phyloP scores from a whole-genome alignment of 768 basidiomycete genomes.

The Podaxis sp. region DNA sequence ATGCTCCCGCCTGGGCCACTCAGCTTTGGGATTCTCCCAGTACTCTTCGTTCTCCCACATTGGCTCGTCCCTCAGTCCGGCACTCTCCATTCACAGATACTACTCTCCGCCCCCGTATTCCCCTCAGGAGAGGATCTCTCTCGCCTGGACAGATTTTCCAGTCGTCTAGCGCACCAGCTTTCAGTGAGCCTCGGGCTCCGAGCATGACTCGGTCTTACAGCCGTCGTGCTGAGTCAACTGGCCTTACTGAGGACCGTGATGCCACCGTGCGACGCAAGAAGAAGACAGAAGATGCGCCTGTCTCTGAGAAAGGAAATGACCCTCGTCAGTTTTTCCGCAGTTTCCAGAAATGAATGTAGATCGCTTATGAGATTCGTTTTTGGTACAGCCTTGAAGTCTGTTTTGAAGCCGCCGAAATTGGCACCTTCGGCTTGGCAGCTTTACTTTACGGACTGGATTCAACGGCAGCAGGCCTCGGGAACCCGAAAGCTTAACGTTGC shows the following conservation, averaged over 20 bases:
- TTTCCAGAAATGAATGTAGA: conserved; percentile 9
- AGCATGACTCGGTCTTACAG: conserved; percentile 56
- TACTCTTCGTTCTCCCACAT: conserved; percentile 39
- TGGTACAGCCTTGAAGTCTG: conserved; percentile 62
- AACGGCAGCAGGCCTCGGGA: conserved; percentile 74
- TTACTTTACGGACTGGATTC: conserved; percentile 95
- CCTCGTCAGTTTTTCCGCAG: conserved; percentile 35
- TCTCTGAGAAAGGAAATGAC: conserved; percentile 35
- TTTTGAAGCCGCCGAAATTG: conserved; percentile 82
- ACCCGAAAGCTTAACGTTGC: conserved; percentile 90
- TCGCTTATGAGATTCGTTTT: conserved; percentile 14
- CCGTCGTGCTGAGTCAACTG: conserved; percentile 58
- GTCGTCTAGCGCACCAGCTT: conserved; percentile 67
- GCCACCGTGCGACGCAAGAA: conserved; percentile 69
- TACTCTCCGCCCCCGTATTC: conserved; percentile 36
- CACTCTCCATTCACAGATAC: conserved; percentile 44
- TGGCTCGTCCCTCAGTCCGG: conserved; percentile 38
- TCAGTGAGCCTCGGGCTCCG: conserved; percentile 41
- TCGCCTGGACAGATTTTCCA: conserved; percentile 55
- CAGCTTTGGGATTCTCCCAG: conserved; percentile 54
- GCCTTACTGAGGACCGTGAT: conserved; percentile 52
- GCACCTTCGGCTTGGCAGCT: conserved; percentile 96
- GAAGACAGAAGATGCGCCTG: conserved; percentile 34
- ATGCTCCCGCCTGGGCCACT: conserved; percentile 60
- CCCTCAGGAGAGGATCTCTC: conserved; percentile 42